Evolutionary conservation across 805 yeast species (phyloP), one percentile per base, ranked within the genome.

Genomic region (Myxozyma lipomycoides): DNA sequence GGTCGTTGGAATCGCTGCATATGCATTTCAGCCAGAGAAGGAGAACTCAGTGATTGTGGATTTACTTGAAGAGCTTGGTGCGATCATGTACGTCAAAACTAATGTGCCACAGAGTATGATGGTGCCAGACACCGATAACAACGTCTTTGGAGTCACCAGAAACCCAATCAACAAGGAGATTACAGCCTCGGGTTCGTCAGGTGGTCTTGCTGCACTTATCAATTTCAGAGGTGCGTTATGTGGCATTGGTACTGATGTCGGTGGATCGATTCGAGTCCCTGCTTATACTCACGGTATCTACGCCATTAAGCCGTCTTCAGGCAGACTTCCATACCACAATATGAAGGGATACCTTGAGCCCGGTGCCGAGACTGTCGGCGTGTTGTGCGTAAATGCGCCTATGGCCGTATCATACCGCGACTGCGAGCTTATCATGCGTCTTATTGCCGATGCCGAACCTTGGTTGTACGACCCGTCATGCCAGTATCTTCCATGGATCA

Each of bases 331-430:
- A 25, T 58, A 58, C 39, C 52, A 52, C 37, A 58, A 56, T 19
- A 51, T 56, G 48, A 58, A 57, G 45, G 61, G 61, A 5, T 72
- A 71, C 19, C 51, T 69, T 10, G 73, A 73, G n/a, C 65, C 59
- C 3, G 61, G 61, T 15, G 58, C 52, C 10, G 61, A 56, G 40
- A 52, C 60, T 25, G 56, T 46, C 34, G 58, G 84, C 25, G 79
- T 84, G 48, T 76, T 75, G 32, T 79, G 83, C 15, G 84, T 82
- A 23, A 74, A 74, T 42, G 91, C 90, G 22, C 91, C 91, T 38
- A 65, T 84, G 69, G 74, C 86, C 2, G 75, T 83, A 60, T 68
- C 79, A 3, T 70, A 81, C 42, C 84, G 81, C 3, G 91, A 84
- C 67, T 67, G 84, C 56, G 88, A 83, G 19, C 67, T 79, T 50